These are phyloP conservation scores for Morella rubra DNA, from an alignment of 306 rosid species.

Conservation along the genomic window DNA sequence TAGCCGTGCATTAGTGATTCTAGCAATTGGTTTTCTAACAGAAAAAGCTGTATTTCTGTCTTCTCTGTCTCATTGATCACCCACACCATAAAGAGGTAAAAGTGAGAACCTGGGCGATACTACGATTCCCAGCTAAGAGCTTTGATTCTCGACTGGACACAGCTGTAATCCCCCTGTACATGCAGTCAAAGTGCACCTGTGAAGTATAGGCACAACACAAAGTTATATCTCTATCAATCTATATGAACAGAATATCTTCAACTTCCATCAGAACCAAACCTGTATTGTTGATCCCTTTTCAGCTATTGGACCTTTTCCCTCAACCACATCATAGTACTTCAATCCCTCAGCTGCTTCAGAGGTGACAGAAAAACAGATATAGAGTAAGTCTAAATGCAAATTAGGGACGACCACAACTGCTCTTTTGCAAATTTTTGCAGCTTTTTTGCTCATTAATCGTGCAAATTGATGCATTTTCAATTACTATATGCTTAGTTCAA, in stretches of 20 bases:
- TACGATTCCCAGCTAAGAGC: conserved; percentile 87
- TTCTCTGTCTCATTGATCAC: background rate
- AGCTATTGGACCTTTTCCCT: conserved; percentile 76
- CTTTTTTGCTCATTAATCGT: background rate
- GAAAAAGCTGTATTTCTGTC: background rate
- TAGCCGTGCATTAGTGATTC: conserved; percentile 21
- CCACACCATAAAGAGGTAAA: conserved; percentile 12
- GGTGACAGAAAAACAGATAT: conserved; percentile 4
- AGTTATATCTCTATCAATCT: conserved; percentile 9
- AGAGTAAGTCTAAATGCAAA: background rate
- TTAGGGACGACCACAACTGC: conserved; percentile 5
- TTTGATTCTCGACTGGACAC: conserved; percentile 91
- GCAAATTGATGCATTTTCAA: background rate
- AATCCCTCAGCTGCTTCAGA: conserved; percentile 69
- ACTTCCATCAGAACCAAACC: conserved; percentile 36
- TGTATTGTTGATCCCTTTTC: conserved; percentile 76
- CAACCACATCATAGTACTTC: conserved; percentile 79
- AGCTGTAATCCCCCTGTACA: conserved; percentile 79
- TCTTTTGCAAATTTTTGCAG: background rate
- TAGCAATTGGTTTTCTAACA: background rate
- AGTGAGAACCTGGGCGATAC: conserved; percentile 68
- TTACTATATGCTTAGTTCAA: background rate
- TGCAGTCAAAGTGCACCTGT: conserved; percentile 92
- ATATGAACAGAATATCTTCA: background rate
- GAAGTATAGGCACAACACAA: conserved; percentile 1